Base-by-base conservation (phyloP, 495 filamentous ascomycete genomes). In the Xylaria telfairii region DNA sequence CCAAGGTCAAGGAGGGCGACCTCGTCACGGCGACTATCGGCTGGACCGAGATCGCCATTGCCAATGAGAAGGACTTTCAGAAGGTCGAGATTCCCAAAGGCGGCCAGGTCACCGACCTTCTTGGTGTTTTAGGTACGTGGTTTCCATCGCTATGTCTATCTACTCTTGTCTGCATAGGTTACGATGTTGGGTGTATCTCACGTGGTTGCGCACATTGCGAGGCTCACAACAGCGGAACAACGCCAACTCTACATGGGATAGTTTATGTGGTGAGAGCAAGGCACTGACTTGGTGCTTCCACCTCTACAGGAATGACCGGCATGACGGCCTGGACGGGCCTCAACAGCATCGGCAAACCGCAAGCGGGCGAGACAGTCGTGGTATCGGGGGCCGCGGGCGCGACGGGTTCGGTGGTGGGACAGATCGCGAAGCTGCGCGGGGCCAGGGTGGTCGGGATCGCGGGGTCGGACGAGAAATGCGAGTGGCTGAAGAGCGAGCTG, bases 291-390 rank as follows among this genome's bases (percentile, higher is more conserved):
- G 83, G 26, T n/a, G 12, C 19, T 49, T 32, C 42, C 13, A n/a
- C 8, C 32, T 47, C 8, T 21, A 28, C 8, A 70, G 46, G 68
- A 17, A 79, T 87, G 77, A 89, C 89, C 0, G 90, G 87, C 5
- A 69, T 92, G 65, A 91, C 90, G 1, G 90, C 91, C 0, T 93
- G 92, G 78, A 90, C 90, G 71, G 91, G 91, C 39, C 83, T 92
- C 75, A 71, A 85, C 42, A 81, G 89, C 54, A 82, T 92, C 54
- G 90, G 85, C 10, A 70, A 87, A 51, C 85, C 89, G 12, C 83
- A 87, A 57, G 68, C 80, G 0, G 88, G 87, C 6, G 89, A 92
- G 63, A 88, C 89, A 5, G 89, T 92, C 8, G 90, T 92, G 15
- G 86, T 92, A 0, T 90, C 88, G 26, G 90, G 88, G 1, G 91